phyloP scores from a whole-genome alignment of 2,329 filamentous ascomycete genomes.

The Alternaria gansuensis region DNA sequence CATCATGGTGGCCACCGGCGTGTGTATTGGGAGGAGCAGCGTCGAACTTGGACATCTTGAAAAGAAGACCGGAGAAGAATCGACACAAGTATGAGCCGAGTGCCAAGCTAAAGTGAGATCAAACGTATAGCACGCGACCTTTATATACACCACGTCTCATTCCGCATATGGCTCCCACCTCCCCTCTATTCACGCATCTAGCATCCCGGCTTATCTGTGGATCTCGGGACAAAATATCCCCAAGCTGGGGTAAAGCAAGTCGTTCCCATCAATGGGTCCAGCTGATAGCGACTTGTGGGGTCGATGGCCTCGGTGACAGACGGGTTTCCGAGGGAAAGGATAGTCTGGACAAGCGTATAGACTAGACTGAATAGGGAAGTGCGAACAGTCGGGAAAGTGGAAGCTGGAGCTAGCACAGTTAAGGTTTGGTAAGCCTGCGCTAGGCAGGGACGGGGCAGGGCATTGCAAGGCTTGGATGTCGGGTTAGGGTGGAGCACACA shows the following conservation, averaged over 20 bases:
- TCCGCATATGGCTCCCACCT: constrained; percentile 9
- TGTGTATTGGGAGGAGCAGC: constrained; percentile 47
- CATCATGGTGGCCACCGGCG: constrained; percentile 44
- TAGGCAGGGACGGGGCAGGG: constrained; percentile 13
- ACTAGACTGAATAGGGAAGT: constrained; percentile 27
- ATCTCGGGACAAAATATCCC: constrained; percentile 29
- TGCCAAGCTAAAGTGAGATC: constrained; percentile 11
- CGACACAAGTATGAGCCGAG: constrained; percentile 2
- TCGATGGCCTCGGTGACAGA: constrained; percentile 15
- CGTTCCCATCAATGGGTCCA: constrained; percentile 10
- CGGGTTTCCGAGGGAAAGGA: constrained; percentile 13
- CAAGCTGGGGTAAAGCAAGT: constrained; percentile 34
- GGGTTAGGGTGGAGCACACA: constrained; percentile 15
- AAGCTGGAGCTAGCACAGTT: constrained; percentile 15
- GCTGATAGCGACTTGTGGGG: constrained; percentile 28
- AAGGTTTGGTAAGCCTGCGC: constrained; percentile 25
- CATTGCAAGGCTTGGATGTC: constrained; percentile 24
- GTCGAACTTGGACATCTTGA: constrained; percentile 42
- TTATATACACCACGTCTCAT: constrained; percentile 24
- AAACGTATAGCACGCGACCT: constrained; percentile 17
- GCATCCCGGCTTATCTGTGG: constrained; percentile 33
- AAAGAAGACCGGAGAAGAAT: background rate
- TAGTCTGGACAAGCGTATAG: constrained; percentile 1
- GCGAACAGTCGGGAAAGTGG: constrained; percentile 33
- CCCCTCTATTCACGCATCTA: constrained; percentile 13